phyloP scores from a whole-genome alignment of 257 asterid species.

The Handroanthus guayacan region DNA sequence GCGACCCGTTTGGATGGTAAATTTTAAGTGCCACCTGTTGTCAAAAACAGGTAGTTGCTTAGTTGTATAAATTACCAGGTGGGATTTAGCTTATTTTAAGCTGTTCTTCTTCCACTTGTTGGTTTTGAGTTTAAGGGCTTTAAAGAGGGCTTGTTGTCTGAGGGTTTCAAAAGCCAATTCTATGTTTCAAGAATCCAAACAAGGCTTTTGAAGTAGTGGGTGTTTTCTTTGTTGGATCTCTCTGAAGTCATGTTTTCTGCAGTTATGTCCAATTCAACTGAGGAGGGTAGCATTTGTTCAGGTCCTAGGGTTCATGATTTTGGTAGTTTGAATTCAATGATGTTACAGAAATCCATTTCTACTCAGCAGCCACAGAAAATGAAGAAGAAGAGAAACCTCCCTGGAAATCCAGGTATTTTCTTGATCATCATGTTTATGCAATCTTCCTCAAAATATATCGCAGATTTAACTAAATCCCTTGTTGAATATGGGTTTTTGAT shows the following conservation, averaged over 20 bases:
- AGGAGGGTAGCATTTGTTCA: slow-evolving; percentile 55
- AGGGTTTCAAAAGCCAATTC: slow-evolving; percentile 21
- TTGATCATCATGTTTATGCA: background rate
- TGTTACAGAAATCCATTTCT: slow-evolving; percentile 34
- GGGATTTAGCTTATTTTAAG: slow-evolving; percentile 40
- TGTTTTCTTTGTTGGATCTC: slow-evolving; percentile 25
- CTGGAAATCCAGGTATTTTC: slow-evolving; percentile 71
- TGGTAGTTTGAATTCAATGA: slow-evolving; percentile 40
- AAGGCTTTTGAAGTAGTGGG: slow-evolving; percentile 23
- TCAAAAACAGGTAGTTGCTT: slow-evolving; percentile 26
- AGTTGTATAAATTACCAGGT: slow-evolving; percentile 38
- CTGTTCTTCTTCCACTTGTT: slow-evolving; percentile 44
- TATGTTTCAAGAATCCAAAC: slow-evolving; percentile 15
- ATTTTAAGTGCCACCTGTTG: slow-evolving; percentile 47
- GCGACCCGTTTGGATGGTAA: slow-evolving; percentile 29
- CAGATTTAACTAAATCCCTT: too few species aligned
- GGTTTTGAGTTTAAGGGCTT: slow-evolving; percentile 35
- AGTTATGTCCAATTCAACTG: slow-evolving; percentile 50
- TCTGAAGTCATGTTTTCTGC: slow-evolving; percentile 50
- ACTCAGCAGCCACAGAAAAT: slow-evolving; percentile 46
- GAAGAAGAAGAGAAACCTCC: slow-evolving; percentile 71
- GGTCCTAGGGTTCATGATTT: slow-evolving; percentile 51
- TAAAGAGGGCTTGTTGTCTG: slow-evolving; percentile 46
- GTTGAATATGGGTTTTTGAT: too few species aligned
- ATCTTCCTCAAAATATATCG: too few species aligned